Conservation (phyloP, 129 eudicot genomes). For the Artemisia annua region DNA sequence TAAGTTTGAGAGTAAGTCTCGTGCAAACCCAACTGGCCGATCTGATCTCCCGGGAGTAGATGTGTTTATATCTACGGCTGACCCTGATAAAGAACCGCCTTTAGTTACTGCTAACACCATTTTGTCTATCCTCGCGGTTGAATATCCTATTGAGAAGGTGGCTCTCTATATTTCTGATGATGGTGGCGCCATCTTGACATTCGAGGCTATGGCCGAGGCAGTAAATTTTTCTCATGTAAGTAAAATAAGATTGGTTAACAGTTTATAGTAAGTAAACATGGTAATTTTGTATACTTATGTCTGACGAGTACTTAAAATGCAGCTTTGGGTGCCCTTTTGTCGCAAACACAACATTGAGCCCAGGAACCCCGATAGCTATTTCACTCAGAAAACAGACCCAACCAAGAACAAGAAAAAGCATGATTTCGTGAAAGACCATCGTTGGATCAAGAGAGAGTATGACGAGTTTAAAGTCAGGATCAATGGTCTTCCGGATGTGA, state of each 20-base stretch:
- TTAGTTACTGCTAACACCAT: slow-evolving; percentile 85
- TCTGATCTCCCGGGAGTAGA: slow-evolving; percentile 94
- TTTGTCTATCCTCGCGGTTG: slow-evolving; percentile 80
- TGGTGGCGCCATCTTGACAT: slow-evolving; percentile 83
- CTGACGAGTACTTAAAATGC: slow-evolving; percentile 18
- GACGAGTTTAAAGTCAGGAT: slow-evolving; percentile 95
- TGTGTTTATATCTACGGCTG: slow-evolving; percentile 86
- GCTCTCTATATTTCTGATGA: slow-evolving; percentile 83
- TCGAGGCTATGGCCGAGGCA: slow-evolving; percentile 99
- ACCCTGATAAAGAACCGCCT: slow-evolving; percentile 95
- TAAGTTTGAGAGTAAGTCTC: slow-evolving; percentile 69
- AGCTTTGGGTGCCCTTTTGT: slow-evolving; percentile 97
- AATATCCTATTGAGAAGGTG: slow-evolving; percentile 82
- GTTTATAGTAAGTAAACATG: not conserved
- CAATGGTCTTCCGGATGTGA: slow-evolving; percentile 86
- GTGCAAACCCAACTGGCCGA: slow-evolving; percentile 68
- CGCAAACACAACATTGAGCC: slow-evolving; percentile 91
- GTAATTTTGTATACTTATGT: not conserved
- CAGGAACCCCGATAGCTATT: slow-evolving; percentile 89
- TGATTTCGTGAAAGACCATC: slow-evolving; percentile 87
- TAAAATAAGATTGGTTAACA: not conserved
- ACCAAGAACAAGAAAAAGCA: slow-evolving; percentile 72
- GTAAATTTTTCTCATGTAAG: slow-evolving; percentile 72
- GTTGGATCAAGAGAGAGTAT: slow-evolving; percentile 96
- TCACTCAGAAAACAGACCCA: slow-evolving; percentile 72